A percentile compares a stretch with the other conserved stretches of the same genome.
Evolutionary conservation across 2,329 filamentous ascomycete genomes (phyloP).

Genomic region (Curvularia eragrostidis): DNA sequence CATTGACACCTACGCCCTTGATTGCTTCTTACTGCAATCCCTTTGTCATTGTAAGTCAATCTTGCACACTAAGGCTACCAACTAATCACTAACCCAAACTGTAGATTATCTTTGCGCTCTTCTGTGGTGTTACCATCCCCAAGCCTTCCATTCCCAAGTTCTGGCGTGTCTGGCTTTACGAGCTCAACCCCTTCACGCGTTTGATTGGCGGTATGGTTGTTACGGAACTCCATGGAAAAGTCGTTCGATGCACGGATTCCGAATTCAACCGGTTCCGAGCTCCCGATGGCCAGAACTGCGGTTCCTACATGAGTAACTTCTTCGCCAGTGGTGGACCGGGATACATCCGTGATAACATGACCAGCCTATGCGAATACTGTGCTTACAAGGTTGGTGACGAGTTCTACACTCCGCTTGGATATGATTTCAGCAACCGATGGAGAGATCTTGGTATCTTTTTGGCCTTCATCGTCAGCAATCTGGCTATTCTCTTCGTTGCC

Average conservation of each 20-base stretch:
- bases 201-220: constrained; percentile 81
- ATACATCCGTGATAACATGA: constrained; percentile 72
- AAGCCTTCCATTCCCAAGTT: constrained; percentile 77
- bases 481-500: constrained; percentile 68
- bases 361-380: constrained; percentile 77
- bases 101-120: constrained; percentile 79
- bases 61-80: neutral
- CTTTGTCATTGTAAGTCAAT: constrained; percentile 27
- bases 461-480: constrained; percentile 78
- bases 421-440: constrained; percentile 75
- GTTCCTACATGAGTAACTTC: constrained; percentile 76
- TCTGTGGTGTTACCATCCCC: constrained; percentile 87
- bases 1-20: constrained; percentile 78
- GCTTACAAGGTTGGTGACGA: constrained; percentile 80
- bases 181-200: constrained; percentile 83
- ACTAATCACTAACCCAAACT: constrained; percentile 52
- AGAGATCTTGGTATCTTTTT: constrained; percentile 80
- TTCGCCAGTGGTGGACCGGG: constrained; percentile 72
- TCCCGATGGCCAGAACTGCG: constrained; percentile 71
- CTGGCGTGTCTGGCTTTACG: constrained; percentile 81
- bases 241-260: constrained; percentile 64
- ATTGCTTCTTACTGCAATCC: constrained; percentile 82
- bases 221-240: constrained; percentile 72
- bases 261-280: constrained; percentile 75
- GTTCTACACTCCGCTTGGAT: constrained; percentile 73